Evolutionary conservation across 2,329 filamentous ascomycete genomes (phyloP), one percentile per base, ranked within the genome.

Genomic region (Capronia epimyces): DNA sequence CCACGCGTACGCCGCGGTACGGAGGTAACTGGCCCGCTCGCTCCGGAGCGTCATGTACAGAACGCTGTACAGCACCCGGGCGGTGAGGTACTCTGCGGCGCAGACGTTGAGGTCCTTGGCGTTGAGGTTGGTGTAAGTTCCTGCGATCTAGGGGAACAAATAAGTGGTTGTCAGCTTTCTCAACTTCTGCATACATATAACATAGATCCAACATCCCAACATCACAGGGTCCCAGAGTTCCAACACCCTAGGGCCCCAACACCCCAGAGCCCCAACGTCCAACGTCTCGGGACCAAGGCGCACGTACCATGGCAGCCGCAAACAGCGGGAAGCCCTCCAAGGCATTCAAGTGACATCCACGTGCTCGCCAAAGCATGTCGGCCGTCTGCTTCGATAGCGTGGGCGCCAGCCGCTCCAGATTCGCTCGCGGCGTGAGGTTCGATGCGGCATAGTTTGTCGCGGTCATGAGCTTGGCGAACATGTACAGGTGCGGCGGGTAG

Each of bases 271-370:
- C n/a, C n/a, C n/a, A n/a, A n/a, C n/a, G 43, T 9, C 21, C 9
- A 12, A 27, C 22, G 5, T 37, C 8, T 41, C 8, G 36, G 29
- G 13, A 20, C 13, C 13, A 20, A n/a, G 18, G 8, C 16, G n/a
- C n/a, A 25, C 58, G 39, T 60, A 64, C 60, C 64, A 68, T 67
- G 9, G 66, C 64, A 53, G 63, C 61, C 8, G 66, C 66, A 51
- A 68, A 69, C 36, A 68, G 50, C 3, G 66, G 66, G 37, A 68
- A 55, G 3, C 61, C 58, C 45, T 69, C 66, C 46, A 68, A 53
- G 1, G 66, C 65, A 58, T 69, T 69, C 10, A 68, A 46, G 61
- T 68, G 66, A 10, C 64, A 65, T 3, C 65, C 63, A 15, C 60
- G 58, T 1, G 64, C 60, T 10, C 62, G 60, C 40, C 58, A 64